Evolutionary conservation across 495 filamentous ascomycete genomes (phyloP).

Genomic region (Lepraria neglecta): DNA sequence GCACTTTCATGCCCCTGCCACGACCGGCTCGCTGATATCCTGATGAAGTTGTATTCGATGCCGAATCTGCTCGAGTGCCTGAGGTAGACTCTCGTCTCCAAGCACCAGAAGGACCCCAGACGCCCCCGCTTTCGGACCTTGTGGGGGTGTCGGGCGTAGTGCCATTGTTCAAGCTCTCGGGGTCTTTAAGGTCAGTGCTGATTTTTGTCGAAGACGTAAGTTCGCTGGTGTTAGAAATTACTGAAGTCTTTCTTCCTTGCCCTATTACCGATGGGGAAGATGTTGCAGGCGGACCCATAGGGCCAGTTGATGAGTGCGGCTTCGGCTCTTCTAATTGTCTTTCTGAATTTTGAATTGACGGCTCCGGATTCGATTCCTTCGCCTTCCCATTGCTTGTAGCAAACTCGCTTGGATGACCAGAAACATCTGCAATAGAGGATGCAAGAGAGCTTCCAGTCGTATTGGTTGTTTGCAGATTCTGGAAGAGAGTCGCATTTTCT

Average conservation of each 20-base stretch:
- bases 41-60: constrained; percentile 41
- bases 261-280: constrained; percentile 32
- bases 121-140: constrained; percentile 45
- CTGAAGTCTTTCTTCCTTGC: constrained; percentile 21
- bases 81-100: constrained; percentile 55
- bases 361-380: constrained; percentile 6
- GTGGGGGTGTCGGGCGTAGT: constrained; percentile 34
- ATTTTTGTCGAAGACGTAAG: constrained; percentile 7
- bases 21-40: constrained; percentile 54
- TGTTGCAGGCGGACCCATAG: constrained; percentile 28
- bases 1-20: constrained; percentile 66
- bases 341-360: constrained; percentile 11
- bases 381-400: constrained; percentile 31
- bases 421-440: constrained; percentile 19
- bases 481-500: constrained; percentile 79
- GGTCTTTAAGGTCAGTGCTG: constrained; percentile 18
- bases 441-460: constrained; percentile 34
- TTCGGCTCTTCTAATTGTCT: constrained; percentile 10
- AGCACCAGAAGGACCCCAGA: constrained; percentile 47
- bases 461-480: constrained; percentile 58
- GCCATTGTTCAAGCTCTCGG: constrained; percentile 26
- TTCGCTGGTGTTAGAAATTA: constrained; percentile 7
- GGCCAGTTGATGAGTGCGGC: constrained; percentile 9
- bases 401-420: constrained; percentile 44
- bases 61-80: constrained; percentile 17